Percentiles rank a stretch among this genome's conserved stretches.
These are phyloP conservation scores for Petunia secreta DNA, from an alignment of 257 asterid species.

Conservation along the genomic window DNA sequence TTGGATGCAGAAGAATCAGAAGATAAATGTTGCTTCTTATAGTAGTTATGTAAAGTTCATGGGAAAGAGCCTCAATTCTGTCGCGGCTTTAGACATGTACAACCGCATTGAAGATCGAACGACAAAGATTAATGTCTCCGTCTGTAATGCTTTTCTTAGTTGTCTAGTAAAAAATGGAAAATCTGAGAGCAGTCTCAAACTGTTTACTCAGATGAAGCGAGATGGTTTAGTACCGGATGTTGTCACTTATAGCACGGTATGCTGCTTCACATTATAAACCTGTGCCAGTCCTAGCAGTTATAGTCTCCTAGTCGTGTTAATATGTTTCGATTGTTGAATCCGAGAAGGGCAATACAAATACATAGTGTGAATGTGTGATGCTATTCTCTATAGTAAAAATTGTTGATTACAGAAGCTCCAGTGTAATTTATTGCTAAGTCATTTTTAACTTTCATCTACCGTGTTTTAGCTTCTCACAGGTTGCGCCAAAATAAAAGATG, in stretches of 20 bases:
- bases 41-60: constrained; percentile 80
- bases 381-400: constrained; percentile 4
- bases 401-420: not conserved
- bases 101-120: constrained; percentile 65
- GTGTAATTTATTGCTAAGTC: not conserved
- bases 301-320: not conserved
- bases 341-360: constrained; percentile 9
- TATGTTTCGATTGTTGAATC: constrained; percentile 4
- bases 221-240: constrained; percentile 87
- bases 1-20: constrained; percentile 88
- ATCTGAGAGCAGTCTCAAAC: constrained; percentile 71
- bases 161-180: constrained; percentile 75
- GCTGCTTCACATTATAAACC: constrained; percentile 37
- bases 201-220: constrained; percentile 83
- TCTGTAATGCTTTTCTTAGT: constrained; percentile 81
- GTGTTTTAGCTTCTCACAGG: constrained; percentile 79
- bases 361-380: not conserved
- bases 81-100: constrained; percentile 71
- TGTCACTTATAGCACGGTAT: constrained; percentile 91
- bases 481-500: constrained; percentile 73
- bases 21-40: constrained; percentile 82
- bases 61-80: constrained; percentile 67
- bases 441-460: constrained; percentile 30
- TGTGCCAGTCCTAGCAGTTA: constrained; percentile 18
- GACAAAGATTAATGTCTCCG: constrained; percentile 67